Base-by-base conservation (phyloP, 306 rosid genomes). In the Prinsepia uniflora region DNA sequence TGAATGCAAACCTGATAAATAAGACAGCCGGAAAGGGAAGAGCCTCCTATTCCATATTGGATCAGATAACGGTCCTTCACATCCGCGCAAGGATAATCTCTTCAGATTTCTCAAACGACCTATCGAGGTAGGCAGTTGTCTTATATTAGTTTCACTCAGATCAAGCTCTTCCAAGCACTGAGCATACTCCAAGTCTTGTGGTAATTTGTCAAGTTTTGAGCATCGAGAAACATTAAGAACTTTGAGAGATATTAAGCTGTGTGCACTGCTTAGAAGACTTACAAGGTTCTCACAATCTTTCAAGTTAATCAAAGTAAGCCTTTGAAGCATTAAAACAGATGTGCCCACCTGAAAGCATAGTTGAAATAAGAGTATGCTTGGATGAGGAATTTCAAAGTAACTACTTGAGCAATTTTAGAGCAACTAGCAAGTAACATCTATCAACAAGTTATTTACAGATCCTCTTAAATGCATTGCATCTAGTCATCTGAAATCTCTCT, bases 81-180 rank as follows among this genome's bases (percentile, higher is more conserved):
- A 71, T 17, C 36, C 6, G 13, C 11, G 1, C n/a, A 47, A 15
- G 4, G 17, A 34, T 22, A 58, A 71, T 24, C 15, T 39, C 46
- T 71, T 17, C 2, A 71, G 58, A 3, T 71, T 71, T 3, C 10
- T 17, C 57, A 71, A 18, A 58, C 43, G 75, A 20, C 57, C 46
- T 7, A 71, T 41, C 24, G 58, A 45, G 56, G 47, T 24, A 5
- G 67, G 75, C 20, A 22, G 30, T 13, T 71, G 46, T 45, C 30
- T 59, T 46, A 58, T 10, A 10, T 58, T 43, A 60, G 75, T 71
- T 20, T 24, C 18, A 30, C 75, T 58, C 67, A 71, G 44, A 17
- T 60, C 76, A 72, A 72, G 70, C 70, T 36, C n/a, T 57, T 72
- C 30, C 53, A 72, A 34, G 36, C 68, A 5, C 13, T 63, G 49